phyloP scores from a whole-genome alignment of 2,329 filamentous ascomycete genomes.

The Alternaria alternata region DNA sequence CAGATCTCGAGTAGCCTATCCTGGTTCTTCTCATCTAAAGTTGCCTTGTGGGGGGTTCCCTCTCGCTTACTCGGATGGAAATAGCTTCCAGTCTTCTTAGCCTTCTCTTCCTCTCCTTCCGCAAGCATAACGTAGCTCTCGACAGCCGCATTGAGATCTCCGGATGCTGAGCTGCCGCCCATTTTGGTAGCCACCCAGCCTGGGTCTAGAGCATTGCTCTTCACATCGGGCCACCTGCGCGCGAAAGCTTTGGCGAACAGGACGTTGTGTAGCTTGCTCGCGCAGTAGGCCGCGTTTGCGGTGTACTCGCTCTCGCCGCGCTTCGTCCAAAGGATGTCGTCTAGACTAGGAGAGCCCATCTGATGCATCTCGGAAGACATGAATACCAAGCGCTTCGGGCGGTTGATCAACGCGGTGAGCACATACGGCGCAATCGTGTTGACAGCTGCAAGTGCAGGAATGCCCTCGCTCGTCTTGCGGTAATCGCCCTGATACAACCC shows the following conservation, averaged over 20 bases:
- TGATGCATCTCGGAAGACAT: constrained; percentile 62
- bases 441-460: constrained; percentile 62
- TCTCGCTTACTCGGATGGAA: constrained; percentile 45
- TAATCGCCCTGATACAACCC: constrained; percentile 58
- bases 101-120: constrained; percentile 47
- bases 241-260: constrained; percentile 65
- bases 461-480: constrained; percentile 56
- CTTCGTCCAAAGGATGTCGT: constrained; percentile 52
- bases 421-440: constrained; percentile 68
- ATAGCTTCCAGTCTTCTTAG: constrained; percentile 51
- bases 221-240: constrained; percentile 54
- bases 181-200: constrained; percentile 66
- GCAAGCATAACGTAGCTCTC: constrained; percentile 60
- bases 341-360: constrained; percentile 55
- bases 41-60: constrained; percentile 36
- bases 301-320: constrained; percentile 47
- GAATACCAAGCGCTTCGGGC: constrained; percentile 61
- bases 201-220: constrained; percentile 60
- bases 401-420: constrained; percentile 60
- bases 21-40: constrained; percentile 53
- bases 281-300: constrained; percentile 57
- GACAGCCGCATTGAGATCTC: constrained; percentile 57
- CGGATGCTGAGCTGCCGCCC: constrained; percentile 59
- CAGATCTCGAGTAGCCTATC: constrained; percentile 55
- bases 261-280: constrained; percentile 65